A percentile compares a stretch with the other conserved stretches of the same genome.
Evolutionary conservation across 768 basidiomycete species (phyloP).

Genomic region (Kwoniella shandongensis): DNA sequence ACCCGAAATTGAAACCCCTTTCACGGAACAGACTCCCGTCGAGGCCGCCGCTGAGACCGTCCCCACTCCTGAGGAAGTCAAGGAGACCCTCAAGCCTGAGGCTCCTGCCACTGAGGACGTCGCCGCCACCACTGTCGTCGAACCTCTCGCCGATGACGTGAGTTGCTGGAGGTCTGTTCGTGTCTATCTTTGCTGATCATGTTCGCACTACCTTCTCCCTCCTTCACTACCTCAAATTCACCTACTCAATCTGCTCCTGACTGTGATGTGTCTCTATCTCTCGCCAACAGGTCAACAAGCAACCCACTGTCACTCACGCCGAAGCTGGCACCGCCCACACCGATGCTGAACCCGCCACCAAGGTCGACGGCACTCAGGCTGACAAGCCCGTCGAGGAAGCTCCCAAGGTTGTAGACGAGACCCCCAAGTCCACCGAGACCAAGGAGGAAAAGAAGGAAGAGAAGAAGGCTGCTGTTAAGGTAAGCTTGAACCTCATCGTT

Average conservation of each 20-base stretch:
- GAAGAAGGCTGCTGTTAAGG: conserved; percentile 36
- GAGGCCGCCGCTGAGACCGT: conserved; percentile 55
- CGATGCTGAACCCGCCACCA: conserved; percentile 39
- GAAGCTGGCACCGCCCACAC: conserved; percentile 46
- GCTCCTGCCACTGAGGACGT: conserved; percentile 27
- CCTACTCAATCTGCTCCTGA: background rate
- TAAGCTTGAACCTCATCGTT: conserved; percentile 32
- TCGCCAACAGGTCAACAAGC: conserved; percentile 24
- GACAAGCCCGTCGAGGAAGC: conserved; percentile 52
- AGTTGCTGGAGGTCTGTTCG: conserved; percentile 3
- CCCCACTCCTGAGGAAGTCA: conserved; percentile 55
- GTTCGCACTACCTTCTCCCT: background rate
- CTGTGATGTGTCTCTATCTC: background rate
- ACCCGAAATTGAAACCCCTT: background rate
- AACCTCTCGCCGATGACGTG: conserved; percentile 27
- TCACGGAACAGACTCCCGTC: conserved; percentile 13
- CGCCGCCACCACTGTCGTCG: conserved; percentile 21
- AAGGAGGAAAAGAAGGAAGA: conserved; percentile 46
- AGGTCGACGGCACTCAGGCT: conserved; percentile 43
- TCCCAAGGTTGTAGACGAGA: conserved; percentile 54
- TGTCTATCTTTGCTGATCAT: background rate
- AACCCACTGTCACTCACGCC: conserved; percentile 45
- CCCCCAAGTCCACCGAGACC: conserved; percentile 17
- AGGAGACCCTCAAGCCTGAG: conserved; percentile 31
- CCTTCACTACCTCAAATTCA: conserved; percentile 2